Evolutionary conservation across 106 monocot genomes (phyloP).

Genomic region (Acorus gramineus): DNA sequence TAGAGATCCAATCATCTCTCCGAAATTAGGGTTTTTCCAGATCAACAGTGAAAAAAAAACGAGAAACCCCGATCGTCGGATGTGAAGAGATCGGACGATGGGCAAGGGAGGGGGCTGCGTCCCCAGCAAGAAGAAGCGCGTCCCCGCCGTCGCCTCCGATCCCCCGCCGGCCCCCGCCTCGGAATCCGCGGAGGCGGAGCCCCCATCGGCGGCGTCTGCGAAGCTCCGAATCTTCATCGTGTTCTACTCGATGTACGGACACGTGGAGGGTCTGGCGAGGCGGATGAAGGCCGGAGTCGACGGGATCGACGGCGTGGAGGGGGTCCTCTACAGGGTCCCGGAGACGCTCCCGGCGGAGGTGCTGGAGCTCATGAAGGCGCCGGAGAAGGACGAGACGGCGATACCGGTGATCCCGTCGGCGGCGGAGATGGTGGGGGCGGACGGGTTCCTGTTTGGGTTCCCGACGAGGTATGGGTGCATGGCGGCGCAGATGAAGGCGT

Average conservation of each 20-base stretch:
- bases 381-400: constrained; percentile 21
- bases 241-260: constrained; percentile 53
- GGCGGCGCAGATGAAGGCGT: constrained; percentile 76
- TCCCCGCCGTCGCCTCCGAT: constrained; percentile 8
- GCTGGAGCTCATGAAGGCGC: constrained; percentile 46
- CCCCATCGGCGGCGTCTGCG: not conserved
- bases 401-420: constrained; percentile 17
- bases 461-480: constrained; percentile 60
- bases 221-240: constrained; percentile 34
- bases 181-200: not conserved
- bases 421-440: constrained; percentile 36
- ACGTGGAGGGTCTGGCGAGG: constrained; percentile 29
- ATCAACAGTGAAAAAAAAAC: too few species aligned
- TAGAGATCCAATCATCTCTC: too few species aligned
- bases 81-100: too few species aligned
- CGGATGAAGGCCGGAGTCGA: constrained; percentile 35
- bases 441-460: constrained; percentile 61
- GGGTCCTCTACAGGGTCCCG: constrained; percentile 44
- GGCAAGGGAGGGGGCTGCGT: too few species aligned
- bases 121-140: not conserved
- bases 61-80: too few species aligned
- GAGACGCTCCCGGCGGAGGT: constrained; percentile 59
- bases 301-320: constrained; percentile 38
- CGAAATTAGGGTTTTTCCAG: too few species aligned
- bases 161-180: not conserved